Base-by-base conservation (phyloP, 768 basidiomycete genomes). In the Daedalea quercina region DNA sequence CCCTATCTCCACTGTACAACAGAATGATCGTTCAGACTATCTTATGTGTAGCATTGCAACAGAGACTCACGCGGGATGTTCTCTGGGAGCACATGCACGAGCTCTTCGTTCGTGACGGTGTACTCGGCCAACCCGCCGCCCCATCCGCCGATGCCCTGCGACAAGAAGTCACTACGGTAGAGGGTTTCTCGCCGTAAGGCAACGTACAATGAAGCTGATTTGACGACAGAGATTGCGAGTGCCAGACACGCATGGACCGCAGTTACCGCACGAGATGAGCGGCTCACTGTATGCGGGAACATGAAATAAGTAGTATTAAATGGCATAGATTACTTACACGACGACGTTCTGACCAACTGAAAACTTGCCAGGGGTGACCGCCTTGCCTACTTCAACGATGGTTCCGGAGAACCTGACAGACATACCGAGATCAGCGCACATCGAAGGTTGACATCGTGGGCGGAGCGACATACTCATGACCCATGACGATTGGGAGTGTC, bases 101-200 rank as follows among this genome's bases (percentile, higher is more conserved):
- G 64, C 37, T 60, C 52, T 40, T 67, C 61, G 42, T 74, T 68
- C 62, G 58, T 58, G 17, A 44, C 58, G 31, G 75, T 68, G 51
- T 69, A 78, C 57, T 77, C 74, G 0, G 73, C 55, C 19, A 79
- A 67, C 1, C 76, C 77, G 7, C 76, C 77, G 15, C 70, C 73
- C 37, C 58, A 51, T 3, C 70, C 71, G 20, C 67, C 62, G 19
- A 72, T 63, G 25, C 73, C 72, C 72, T 75, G 52, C 22, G n/a
- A 25, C 35, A 44, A 34, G 28, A 6, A 25, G 3, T 33, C 23
- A 22, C 3, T 12, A 17, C 1, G 2, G 28, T 28, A 20, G 13
- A 28, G 19, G 13, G 20, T 4, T 25, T 2, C 13, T 26, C 1
- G 9, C 33, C 3, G 23, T 34, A n/a, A 15, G 13, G 2, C 7